Conservation (phyloP, 2,329 filamentous ascomycete species). For the Mycosphaerella arachidis region DNA sequence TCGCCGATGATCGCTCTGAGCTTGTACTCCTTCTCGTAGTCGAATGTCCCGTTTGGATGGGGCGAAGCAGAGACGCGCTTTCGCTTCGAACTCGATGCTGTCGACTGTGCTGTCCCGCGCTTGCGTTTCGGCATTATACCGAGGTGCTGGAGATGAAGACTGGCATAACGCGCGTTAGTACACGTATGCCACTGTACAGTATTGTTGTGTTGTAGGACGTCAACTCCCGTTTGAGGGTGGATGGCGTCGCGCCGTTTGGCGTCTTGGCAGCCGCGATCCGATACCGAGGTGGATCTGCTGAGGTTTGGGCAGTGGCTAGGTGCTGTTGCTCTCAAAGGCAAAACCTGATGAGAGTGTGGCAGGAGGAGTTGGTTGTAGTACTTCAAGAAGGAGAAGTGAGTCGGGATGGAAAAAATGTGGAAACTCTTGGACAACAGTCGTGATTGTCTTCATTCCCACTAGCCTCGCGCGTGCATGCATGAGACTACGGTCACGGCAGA, state of each 20-base stretch:
- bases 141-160: not conserved
- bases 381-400: not conserved
- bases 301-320: not conserved
- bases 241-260: not conserved
- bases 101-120: constrained; percentile 4
- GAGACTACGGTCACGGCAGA: not conserved
- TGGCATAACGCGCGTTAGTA: constrained; percentile 12
- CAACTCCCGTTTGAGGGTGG: too few relatives aligned
- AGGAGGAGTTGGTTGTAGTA: not conserved
- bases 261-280: not conserved
- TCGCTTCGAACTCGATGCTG: constrained; percentile 16
- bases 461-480: not conserved
- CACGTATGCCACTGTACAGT: not conserved
- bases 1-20: constrained; percentile 33
- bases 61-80: constrained; percentile 1
- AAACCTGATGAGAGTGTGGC: not conserved
- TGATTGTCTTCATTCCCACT: not conserved
- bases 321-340: not conserved
- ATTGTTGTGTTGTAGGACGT: not conserved
- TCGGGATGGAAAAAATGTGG: not conserved
- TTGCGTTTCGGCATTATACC: constrained; percentile 22
- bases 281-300: not conserved
- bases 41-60: constrained; percentile 28
- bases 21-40: constrained; percentile 24
- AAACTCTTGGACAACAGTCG: not conserved